Base-by-base conservation (phyloP, 345 rosid species). In the Bretschneidera sinensis region DNA sequence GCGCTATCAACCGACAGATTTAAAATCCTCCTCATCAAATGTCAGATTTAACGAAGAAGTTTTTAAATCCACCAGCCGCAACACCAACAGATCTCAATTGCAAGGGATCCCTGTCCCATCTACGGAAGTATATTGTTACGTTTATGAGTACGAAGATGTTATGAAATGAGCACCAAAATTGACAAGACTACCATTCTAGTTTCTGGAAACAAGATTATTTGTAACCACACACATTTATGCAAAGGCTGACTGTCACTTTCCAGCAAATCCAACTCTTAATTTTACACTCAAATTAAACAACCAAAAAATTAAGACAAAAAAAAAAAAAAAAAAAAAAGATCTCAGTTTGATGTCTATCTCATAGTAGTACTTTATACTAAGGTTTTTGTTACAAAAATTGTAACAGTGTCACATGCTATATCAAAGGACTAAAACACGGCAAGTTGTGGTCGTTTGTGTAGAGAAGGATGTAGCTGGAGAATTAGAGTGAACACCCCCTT, bases 391-490 rank as follows among this genome's bases (percentile, higher is more conserved):
- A 76, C 78, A 65, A 78, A 81, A 77, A 66, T 60, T 74, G 54
- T 75, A 76, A 74, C 65, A 17, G 21, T 43, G 58, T 47, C 48
- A 20, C 9, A 17, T n/a, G 20, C 34, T n/a, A n/a, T 54, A n/a
- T 28, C 45, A 39, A 39, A 31, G 35, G 16, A 21, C 56, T 71
- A 65, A 45, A 67, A 62, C 19, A 68, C 61, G 88, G n/a, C 88
- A 80, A 63, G 79, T 70, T 11, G 85, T 71, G 50, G 83, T 71
- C n/a, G 84, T 84, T 56, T 79, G 87, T 0, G 85, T 85, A 5
- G 95, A 92, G 21, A 92, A 89, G 55, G 95, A 84, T 35, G 85
- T 75, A 1, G 84, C 65, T 0, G 94, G 89, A 19, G 94, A 84
- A 66, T 62, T 75, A 6, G 85, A 79, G 28, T 73, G 83, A 1